Evolutionary conservation across 352 stramenopile genomes (phyloP).

Genomic region (Phytophthora foliorum): DNA sequence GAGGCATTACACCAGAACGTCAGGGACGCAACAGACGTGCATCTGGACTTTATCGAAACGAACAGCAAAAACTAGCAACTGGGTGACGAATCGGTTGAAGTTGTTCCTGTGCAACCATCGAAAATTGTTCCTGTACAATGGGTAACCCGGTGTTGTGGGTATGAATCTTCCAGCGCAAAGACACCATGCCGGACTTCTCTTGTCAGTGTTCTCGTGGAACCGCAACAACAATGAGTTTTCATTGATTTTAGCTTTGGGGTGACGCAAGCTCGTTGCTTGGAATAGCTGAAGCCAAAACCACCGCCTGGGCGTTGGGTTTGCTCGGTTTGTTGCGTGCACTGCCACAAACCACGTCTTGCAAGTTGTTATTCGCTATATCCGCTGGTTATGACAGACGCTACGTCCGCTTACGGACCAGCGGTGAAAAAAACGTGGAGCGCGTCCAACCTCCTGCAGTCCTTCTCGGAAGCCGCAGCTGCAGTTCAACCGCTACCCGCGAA

Average conservation of each 20-base stretch:
- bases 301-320: no score
- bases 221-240: not conserved
- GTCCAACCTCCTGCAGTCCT: conserved; percentile 15
- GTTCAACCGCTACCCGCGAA: conserved; percentile 19
- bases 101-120: not conserved
- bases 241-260: not conserved
- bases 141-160: conserved; percentile 19
- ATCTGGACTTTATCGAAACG: conserved; percentile 29
- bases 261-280: not conserved
- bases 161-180: not conserved
- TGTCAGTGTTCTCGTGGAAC: no score
- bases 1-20: not conserved
- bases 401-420: not conserved
- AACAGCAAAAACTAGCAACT: conserved; percentile 27
- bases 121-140: no score
- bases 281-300: conserved; percentile 3
- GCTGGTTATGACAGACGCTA: conserved; percentile 20
- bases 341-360: not conserved
- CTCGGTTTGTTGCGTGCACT: not conserved
- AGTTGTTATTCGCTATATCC: no score
- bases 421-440: conserved; percentile 22
- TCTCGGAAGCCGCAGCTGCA: conserved; percentile 16
- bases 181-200: not conserved
- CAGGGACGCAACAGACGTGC: not conserved
- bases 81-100: conserved; percentile 18